A percentile compares a stretch with the other conserved stretches of the same genome.
phyloP scores from a whole-genome alignment of 1,139 yeast genomes.

The Taiozyma onychis region DNA sequence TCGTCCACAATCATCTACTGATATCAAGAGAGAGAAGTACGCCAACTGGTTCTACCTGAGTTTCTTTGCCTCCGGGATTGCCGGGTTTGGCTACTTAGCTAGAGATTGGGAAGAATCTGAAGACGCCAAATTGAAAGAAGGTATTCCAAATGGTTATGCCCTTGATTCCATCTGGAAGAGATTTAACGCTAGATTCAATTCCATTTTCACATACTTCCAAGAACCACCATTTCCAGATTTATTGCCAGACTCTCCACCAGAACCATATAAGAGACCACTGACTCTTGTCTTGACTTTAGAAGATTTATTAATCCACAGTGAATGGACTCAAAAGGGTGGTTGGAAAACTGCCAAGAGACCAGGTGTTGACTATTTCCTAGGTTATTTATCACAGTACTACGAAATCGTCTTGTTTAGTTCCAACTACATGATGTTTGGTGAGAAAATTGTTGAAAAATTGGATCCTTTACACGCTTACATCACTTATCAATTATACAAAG shows the following conservation, averaged over 20 bases:
- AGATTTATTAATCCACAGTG: conserved; percentile 84
- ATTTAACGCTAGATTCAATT: conserved; percentile 62
- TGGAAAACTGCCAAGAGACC: conserved; percentile 99
- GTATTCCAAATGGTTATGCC: conserved; percentile 62
- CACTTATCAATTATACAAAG: conserved; percentile 83
- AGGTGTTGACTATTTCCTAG: conserved; percentile 93
- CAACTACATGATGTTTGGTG: conserved; percentile 82
- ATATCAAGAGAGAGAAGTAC: conserved; percentile 57
- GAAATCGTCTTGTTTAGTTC: conserved; percentile 90
- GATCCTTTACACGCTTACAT: conserved; percentile 92
- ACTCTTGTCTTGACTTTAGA: conserved; percentile 87
- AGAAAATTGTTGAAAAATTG: conserved; percentile 75
- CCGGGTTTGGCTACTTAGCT: conserved; percentile 68
- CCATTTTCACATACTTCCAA: conserved; percentile 77
- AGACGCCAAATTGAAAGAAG: conserved; percentile 47
- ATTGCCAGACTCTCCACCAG: conserved; percentile 88
- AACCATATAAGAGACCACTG: conserved; percentile 88
- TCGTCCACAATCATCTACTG: conserved; percentile 58
- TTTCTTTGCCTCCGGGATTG: conserved; percentile 52
- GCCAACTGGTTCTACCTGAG: conserved; percentile 67
- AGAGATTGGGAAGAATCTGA: conserved; percentile 87
- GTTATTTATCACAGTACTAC: conserved; percentile 90
- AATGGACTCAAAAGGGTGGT: conserved; percentile 88
- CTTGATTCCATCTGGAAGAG: conserved; percentile 64
- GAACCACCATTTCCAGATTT: conserved; percentile 93